Conservation (phyloP, 495 filamentous ascomycete species). For the Penicillium steckii region DNA sequence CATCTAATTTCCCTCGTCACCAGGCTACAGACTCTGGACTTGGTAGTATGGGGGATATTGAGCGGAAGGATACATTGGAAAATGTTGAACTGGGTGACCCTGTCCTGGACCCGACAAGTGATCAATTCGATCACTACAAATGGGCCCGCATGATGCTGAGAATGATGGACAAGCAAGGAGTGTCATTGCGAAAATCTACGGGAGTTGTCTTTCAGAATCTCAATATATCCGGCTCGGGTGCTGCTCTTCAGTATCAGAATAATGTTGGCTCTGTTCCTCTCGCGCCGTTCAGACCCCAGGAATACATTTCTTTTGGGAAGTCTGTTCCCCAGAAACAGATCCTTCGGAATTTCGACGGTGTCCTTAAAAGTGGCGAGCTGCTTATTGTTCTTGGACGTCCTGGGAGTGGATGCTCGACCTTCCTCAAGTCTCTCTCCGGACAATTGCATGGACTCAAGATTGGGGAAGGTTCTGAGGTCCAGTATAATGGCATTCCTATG, state of each 20-base stretch:
- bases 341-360: conserved; percentile 40
- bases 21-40: conserved; percentile 21
- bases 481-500: conserved; percentile 53
- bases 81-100: conserved; percentile 46
- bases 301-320: conserved; percentile 35
- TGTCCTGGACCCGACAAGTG: conserved; percentile 53
- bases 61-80: conserved; percentile 44
- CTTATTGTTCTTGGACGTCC: conserved; percentile 45
- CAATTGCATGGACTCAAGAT: conserved; percentile 41
- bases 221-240: conserved; percentile 53
- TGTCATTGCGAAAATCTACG: conserved; percentile 35
- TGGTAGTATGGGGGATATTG: conserved; percentile 23
- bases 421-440: conserved; percentile 40
- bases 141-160: conserved; percentile 54
- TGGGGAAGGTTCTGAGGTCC: conserved; percentile 41
- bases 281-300: conserved; percentile 47
- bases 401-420: conserved; percentile 45
- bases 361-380: conserved; percentile 38
- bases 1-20: conserved; percentile 37
- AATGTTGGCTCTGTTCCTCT: conserved; percentile 50
- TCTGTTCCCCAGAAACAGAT: conserved; percentile 38
- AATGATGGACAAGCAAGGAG: conserved; percentile 42
- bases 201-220: conserved; percentile 53
- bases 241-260: conserved; percentile 55
- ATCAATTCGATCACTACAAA: conserved; percentile 57